Evolutionary conservation across 192 early-diverging fungal genomes (phyloP).

Genomic region (Lunasporangiospora selenospora): DNA sequence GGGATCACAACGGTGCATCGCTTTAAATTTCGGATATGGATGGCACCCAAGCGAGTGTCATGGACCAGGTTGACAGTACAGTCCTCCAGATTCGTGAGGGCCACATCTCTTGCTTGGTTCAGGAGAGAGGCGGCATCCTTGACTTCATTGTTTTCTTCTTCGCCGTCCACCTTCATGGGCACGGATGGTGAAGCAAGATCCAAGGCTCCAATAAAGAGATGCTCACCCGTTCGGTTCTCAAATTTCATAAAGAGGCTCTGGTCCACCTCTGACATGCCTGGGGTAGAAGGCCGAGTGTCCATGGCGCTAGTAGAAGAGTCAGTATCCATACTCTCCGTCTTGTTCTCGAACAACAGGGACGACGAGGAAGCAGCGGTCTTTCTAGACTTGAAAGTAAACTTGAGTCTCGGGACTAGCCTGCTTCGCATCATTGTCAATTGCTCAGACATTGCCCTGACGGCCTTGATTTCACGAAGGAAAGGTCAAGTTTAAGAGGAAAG

Average conservation of each 20-base stretch:
- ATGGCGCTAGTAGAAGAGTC: background rate
- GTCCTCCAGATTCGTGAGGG: constrained; percentile 58
- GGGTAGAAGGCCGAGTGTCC: background rate
- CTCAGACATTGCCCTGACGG: constrained; percentile 50
- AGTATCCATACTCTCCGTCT: too few relatives aligned
- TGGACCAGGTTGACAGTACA: constrained; percentile 72
- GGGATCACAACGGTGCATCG: constrained; percentile 68
- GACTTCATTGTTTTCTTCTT: constrained; percentile 4
- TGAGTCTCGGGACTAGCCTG: constrained; percentile 57
- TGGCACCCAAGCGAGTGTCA: constrained; percentile 59
- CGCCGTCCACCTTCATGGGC: background rate
- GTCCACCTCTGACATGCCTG: background rate
- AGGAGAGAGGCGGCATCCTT: background rate
- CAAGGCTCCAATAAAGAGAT: constrained; percentile 13
- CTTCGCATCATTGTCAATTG: constrained; percentile 33
- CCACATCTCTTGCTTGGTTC: constrained; percentile 53
- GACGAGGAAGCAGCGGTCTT: constrained; percentile 9
- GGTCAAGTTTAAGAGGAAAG: background rate
- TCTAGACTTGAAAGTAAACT: constrained; percentile 71
- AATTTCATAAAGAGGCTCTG: constrained; percentile 23
- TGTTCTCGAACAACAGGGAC: too few relatives aligned
- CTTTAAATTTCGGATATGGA: constrained; percentile 74
- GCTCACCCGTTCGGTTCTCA: constrained; percentile 18
- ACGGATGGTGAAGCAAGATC: constrained; percentile 16
- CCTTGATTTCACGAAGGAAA: constrained; percentile 19